phyloP scores from a whole-genome alignment of 2,329 filamentous ascomycete genomes.

The Ceratocystis eucalypticola region DNA sequence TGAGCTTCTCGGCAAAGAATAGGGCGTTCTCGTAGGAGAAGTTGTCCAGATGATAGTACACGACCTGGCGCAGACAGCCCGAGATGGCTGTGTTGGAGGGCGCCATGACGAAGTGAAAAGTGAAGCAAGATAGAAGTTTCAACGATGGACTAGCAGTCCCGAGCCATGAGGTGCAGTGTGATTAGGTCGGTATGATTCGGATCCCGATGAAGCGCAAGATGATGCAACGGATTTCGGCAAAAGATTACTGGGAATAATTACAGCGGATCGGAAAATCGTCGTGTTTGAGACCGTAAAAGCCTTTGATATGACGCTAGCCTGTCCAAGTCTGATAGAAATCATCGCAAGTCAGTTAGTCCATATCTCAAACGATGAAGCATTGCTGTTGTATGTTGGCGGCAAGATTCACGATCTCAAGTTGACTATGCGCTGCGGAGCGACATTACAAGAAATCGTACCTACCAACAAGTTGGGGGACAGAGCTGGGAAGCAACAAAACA shows the following conservation, averaged over 20 bases:
- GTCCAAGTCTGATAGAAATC: neutral
- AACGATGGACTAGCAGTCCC: slow-evolving; percentile 11
- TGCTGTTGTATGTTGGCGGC: neutral
- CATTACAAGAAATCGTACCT: neutral
- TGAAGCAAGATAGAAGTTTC: slow-evolving; percentile 10
- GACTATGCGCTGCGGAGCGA: neutral
- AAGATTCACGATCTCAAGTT: neutral
- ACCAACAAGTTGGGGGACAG: neutral
- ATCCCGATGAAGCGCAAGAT: neutral
- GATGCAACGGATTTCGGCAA: neutral
- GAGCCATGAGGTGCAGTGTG: slow-evolving; percentile 16
- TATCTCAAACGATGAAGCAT: neutral
- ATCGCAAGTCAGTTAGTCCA: slow-evolving; percentile 1
- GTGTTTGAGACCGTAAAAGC: neutral
- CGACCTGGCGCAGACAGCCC: slow-evolving; percentile 43
- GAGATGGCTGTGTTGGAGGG: slow-evolving; percentile 38
- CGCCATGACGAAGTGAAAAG: slow-evolving; percentile 30
- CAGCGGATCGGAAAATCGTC: neutral
- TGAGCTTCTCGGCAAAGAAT: slow-evolving; percentile 79
- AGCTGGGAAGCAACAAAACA: neutral
- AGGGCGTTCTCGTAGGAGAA: slow-evolving; percentile 78
- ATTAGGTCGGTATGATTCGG: neutral
- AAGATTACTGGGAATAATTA: neutral
- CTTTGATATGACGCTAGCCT: neutral
- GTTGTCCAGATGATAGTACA: slow-evolving; percentile 72